Base-by-base conservation (phyloP, 2,329 filamentous ascomycete genomes). In the Stenocarpella maydis region DNA sequence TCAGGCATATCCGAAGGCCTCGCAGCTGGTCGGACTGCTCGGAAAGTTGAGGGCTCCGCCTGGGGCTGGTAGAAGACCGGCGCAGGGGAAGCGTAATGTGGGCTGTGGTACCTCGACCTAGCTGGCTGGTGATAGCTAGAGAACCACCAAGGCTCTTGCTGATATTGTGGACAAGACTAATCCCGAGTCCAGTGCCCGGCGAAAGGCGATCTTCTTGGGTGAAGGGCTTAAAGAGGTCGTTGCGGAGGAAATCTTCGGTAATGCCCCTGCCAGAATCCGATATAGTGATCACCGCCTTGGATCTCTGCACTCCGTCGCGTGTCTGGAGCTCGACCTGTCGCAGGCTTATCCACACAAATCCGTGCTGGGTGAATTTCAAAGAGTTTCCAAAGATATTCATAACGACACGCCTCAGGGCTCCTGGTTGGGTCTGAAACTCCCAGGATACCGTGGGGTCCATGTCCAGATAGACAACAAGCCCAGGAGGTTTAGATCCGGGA, bases 231-330 rank as follows among this genome's bases (percentile, higher is more conserved):
- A 90, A 93, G 0, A 92, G 77, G 17, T 85, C 83, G 10, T 87
- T 84, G 24, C 85, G 82, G 14, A 92, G 78, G 72, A 88, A 93
- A 12, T 91, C 87, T 7, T 86, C 81, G 0, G 85, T 85, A 41
- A 93, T 93, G 1, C 91, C 91, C 53, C 84, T 84, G 1, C 91
- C 91, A 0, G 90, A 90, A 73, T 93, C 91, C 0, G 82, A 81
- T 1, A 93, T 85, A 0, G 82, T 85, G 7, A 90, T 73, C 0
- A 75, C 76, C 2, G 82, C 76, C 17, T 52, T 67, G 26, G 71
- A 43, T 26, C 43, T 39, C 12, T 41, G 47, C 21, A 28, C n/a
- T 19, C 49, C 37, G 21, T 65, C n/a, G 7, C 55, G 58, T 39
- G 21, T 9, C n/a, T 39, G 19, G 4, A 34, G 34, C 24, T 61